These are phyloP conservation scores for Umbelopsis sp. DNA, from an alignment of 192 early-diverging fungal genomes.

Conservation along the genomic window DNA sequence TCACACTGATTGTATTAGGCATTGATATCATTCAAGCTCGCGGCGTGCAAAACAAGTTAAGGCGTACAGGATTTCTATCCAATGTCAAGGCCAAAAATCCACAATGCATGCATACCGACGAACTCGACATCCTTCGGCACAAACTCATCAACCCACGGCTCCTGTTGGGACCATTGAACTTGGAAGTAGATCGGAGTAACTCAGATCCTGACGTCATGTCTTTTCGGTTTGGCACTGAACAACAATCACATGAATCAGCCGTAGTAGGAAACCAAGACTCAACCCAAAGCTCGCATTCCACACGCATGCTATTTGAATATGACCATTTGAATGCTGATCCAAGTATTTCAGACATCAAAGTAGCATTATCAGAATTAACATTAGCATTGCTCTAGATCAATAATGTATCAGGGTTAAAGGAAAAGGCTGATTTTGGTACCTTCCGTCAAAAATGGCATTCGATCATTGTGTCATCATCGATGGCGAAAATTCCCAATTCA, in stretches of 20 bases:
- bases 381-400: slow-evolving; percentile 1
- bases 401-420: not conserved
- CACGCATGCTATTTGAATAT: not conserved
- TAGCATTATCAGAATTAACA: not conserved
- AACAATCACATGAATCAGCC: not conserved
- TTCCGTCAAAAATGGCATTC: not conserved
- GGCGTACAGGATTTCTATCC: not conserved
- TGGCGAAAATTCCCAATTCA: not conserved
- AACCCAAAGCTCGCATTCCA: not conserved
- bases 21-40: not conserved
- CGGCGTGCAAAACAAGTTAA: not conserved
- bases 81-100: not conserved
- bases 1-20: not conserved
- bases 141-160: not conserved
- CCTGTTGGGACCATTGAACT: not conserved
- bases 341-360: not conserved
- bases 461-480: slow-evolving; percentile 15
- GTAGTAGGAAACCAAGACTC: not conserved
- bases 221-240: not conserved
- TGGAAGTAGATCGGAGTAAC: slow-evolving; percentile 1
- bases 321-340: not conserved
- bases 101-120: not conserved
- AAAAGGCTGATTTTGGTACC: not conserved
- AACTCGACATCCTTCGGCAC: not conserved
- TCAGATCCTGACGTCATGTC: not conserved